Conservation (phyloP, 1,284 basidiomycete genomes). For the Marasmius oreades region DNA sequence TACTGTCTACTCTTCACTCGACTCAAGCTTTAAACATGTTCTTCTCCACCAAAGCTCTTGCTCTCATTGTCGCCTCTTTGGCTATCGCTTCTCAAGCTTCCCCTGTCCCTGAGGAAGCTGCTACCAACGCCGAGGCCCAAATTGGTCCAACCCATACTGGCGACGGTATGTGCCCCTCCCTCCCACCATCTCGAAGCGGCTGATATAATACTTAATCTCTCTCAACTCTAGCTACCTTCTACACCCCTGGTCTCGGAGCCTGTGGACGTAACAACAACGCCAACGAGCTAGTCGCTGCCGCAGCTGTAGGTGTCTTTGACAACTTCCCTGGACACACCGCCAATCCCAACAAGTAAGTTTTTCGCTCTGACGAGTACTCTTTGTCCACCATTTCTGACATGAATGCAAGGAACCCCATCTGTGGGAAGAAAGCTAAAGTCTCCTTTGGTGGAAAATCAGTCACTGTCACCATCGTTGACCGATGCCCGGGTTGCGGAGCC, state of each 20-base stretch:
- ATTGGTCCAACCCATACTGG: background rate
- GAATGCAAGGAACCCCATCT: constrained; percentile 31
- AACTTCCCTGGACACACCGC: constrained; percentile 27
- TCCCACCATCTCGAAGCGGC: background rate
- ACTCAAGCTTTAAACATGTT: too few relatives aligned
- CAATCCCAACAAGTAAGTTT: constrained; percentile 10
- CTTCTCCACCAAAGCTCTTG: too few relatives aligned
- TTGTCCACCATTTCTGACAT: background rate
- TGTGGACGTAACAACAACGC: constrained; percentile 31
- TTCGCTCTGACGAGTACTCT: too few relatives aligned
- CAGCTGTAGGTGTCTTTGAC: constrained; percentile 17
- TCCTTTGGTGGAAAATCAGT: constrained; percentile 12
- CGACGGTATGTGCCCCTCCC: background rate
- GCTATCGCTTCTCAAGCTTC: too few relatives aligned
- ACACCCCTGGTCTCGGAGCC: constrained; percentile 31
- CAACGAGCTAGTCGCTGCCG: constrained; percentile 30
- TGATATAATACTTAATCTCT: background rate
- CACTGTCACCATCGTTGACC: constrained; percentile 8
- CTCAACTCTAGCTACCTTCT: constrained; percentile 11
- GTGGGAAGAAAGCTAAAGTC: constrained; percentile 25
- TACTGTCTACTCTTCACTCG: too few relatives aligned
- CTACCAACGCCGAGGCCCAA: too few relatives aligned
- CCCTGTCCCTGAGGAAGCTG: too few relatives aligned
- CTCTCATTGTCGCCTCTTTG: too few relatives aligned
- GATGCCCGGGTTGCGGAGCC: constrained; percentile 6